Conservation (phyloP, 2,329 filamentous ascomycete species). For the Gaeumannomyces sp. region DNA sequence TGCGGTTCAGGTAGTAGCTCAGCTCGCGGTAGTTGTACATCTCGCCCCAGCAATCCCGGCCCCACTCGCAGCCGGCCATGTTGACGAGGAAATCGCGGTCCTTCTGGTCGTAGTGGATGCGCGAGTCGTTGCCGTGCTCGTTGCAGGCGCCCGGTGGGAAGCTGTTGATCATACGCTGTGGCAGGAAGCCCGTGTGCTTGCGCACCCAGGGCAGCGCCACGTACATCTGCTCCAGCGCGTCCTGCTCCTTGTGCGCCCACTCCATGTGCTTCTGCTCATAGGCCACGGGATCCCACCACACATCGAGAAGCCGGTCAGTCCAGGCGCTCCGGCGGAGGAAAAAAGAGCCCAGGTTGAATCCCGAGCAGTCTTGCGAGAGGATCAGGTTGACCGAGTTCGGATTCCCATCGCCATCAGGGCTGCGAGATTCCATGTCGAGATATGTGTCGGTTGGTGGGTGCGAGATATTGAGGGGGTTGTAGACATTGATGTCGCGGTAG, state of each 20-base stretch:
- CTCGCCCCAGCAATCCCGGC: conserved; percentile 93
- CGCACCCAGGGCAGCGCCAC: conserved; percentile 87
- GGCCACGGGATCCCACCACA: conserved; percentile 97
- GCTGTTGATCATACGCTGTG: conserved; percentile 88
- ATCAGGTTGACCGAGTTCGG: conserved; percentile 78
- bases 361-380: conserved; percentile 86
- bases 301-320: conserved; percentile 85
- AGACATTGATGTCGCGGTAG: conserved; percentile 93
- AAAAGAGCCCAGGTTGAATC: conserved; percentile 96
- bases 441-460: conserved; percentile 72
- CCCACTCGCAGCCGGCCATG: conserved; percentile 98
- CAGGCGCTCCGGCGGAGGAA: conserved; percentile 80
- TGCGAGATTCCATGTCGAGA: conserved; percentile 69
- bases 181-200: conserved; percentile 79
- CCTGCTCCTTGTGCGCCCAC: conserved; percentile 98
- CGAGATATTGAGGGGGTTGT: conserved; percentile 89
- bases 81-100: conserved; percentile 94
- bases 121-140: conserved; percentile 65
- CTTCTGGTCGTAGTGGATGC: conserved; percentile 77
- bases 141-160: conserved; percentile 88
- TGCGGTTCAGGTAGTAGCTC: conserved; percentile 84
- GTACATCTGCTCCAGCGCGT: conserved; percentile 90
- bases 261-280: conserved; percentile 99
- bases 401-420: conserved; percentile 70
- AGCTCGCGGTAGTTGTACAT: conserved; percentile 94